Evolutionary conservation across 352 stramenopile genomes (phyloP).

Genomic region (Phytophthora pistaciae): DNA sequence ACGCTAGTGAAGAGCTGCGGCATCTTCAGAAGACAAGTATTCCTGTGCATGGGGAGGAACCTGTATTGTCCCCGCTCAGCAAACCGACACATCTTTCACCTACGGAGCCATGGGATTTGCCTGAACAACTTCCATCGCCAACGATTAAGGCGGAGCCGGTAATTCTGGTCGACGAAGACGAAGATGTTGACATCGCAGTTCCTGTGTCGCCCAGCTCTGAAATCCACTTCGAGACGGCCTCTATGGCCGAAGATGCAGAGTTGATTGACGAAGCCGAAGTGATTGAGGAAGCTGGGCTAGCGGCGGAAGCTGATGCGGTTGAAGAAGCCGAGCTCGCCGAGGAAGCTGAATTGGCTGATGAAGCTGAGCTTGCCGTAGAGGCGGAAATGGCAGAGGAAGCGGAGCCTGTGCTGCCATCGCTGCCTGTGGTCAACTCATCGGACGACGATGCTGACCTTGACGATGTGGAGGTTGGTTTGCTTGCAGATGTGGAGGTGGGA

Average conservation of each 20-base stretch:
- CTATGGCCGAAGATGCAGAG: conserved; percentile 23
- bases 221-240: conserved; percentile 17
- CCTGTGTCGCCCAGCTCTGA: conserved; percentile 18
- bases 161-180: conserved; percentile 20
- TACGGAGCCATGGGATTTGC: conserved; percentile 43
- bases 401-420: conserved; percentile 19
- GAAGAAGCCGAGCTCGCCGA: conserved; percentile 20
- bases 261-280: conserved; percentile 19
- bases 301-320: conserved; percentile 17
- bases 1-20: conserved; percentile 37
- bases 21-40: conserved; percentile 14
- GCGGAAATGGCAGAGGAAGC: conserved; percentile 18
- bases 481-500: conserved; percentile 49
- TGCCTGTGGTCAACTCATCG: conserved; percentile 11
- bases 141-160: conserved; percentile 21
- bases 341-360: conserved; percentile 24
- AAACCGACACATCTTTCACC: conserved; percentile 38
- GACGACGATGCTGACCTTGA: conserved; percentile 26
- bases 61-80: conserved; percentile 28
- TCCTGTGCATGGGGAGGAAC: conserved; percentile 27
- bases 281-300: background rate
- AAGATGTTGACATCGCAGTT: conserved; percentile 25
- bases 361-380: conserved; percentile 17
- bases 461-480: conserved; percentile 46
- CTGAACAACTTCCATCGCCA: conserved; percentile 35